These are phyloP conservation scores for Cryptococcus sp. DNA, from an alignment of 1,284 basidiomycete genomes.

Conservation along the genomic window DNA sequence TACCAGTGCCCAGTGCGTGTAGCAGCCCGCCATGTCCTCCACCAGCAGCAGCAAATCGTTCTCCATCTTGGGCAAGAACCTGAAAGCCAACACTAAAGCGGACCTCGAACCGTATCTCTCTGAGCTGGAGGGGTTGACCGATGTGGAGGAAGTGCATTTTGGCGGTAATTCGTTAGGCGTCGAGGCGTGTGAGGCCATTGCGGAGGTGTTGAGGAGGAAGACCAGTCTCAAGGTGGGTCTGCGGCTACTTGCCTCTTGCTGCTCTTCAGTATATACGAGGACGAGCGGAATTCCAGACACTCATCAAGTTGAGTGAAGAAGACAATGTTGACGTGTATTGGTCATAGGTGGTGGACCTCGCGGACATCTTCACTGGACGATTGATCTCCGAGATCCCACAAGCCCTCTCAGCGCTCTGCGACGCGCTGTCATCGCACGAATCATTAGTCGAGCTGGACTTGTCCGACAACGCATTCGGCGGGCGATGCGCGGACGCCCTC, in stretches of 20 bases:
- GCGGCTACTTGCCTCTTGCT: not conserved
- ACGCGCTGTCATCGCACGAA: conserved; percentile 76
- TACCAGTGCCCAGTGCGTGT: not conserved
- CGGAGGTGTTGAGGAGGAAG: conserved; percentile 73
- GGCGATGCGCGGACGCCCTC: conserved; percentile 91
- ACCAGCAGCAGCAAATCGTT: conserved; percentile 50
- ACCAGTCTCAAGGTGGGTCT: conserved; percentile 67
- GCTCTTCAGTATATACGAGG: not conserved
- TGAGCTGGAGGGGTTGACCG: conserved; percentile 62
- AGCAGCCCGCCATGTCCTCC: not conserved
- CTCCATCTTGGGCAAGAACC: conserved; percentile 70
- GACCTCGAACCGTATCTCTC: conserved; percentile 80
- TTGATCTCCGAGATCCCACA: conserved; percentile 93
- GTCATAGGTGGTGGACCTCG: conserved; percentile 86
- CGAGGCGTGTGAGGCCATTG: conserved; percentile 84
- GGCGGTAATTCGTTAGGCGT: conserved; percentile 97
- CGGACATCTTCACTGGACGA: conserved; percentile 97
- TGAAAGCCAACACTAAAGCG: conserved; percentile 78
- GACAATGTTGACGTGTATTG: not conserved
- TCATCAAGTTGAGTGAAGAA: not conserved
- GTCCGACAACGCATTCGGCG: conserved; percentile 96
- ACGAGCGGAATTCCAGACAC: not conserved
- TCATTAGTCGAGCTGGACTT: conserved; percentile 86
- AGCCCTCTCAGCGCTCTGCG: conserved; percentile 84
- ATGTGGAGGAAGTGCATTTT: conserved; percentile 84